Evolutionary conservation across 768 basidiomycete genomes (phyloP).

Genomic region (Arthromyces matolae): DNA sequence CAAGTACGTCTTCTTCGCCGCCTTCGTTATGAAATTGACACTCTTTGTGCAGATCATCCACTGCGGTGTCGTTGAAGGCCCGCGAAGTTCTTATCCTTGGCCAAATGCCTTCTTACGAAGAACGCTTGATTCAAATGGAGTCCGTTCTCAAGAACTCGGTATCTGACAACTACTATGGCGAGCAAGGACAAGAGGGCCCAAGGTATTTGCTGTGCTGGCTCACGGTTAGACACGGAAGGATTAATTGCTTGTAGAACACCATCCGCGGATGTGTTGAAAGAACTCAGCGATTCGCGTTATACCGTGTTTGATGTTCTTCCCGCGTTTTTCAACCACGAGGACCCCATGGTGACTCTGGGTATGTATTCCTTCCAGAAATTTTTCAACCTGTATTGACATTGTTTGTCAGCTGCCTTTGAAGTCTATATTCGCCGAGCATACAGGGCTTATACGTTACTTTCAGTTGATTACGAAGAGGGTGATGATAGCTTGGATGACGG

Average conservation of each 20-base stretch:
- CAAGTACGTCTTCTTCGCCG: slow-evolving; percentile 49
- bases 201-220: slow-evolving; percentile 41
- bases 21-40: neutral
- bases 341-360: slow-evolving; percentile 84
- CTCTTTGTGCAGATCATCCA: slow-evolving; percentile 66
- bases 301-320: slow-evolving; percentile 97
- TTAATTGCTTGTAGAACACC: slow-evolving; percentile 55
- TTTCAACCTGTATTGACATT: neutral
- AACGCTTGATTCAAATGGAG: slow-evolving; percentile 92
- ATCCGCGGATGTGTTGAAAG: slow-evolving; percentile 80
- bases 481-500: slow-evolving; percentile 81
- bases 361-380: slow-evolving; percentile 20
- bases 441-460: slow-evolving; percentile 86
- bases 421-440: slow-evolving; percentile 96
- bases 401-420: slow-evolving; percentile 76
- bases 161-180: slow-evolving; percentile 85
- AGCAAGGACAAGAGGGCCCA: slow-evolving; percentile 53
- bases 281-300: slow-evolving; percentile 93
- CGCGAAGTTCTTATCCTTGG: slow-evolving; percentile 95
- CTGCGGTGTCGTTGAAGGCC: slow-evolving; percentile 87
- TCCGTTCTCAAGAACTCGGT: slow-evolving; percentile 86
- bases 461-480: slow-evolving; percentile 93
- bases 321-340: slow-evolving; percentile 87
- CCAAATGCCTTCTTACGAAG: slow-evolving; percentile 96
- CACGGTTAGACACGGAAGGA: slow-evolving; percentile 1